Conservation (phyloP, 345 rosid species). For the Eucalyptus fibrosa region DNA sequence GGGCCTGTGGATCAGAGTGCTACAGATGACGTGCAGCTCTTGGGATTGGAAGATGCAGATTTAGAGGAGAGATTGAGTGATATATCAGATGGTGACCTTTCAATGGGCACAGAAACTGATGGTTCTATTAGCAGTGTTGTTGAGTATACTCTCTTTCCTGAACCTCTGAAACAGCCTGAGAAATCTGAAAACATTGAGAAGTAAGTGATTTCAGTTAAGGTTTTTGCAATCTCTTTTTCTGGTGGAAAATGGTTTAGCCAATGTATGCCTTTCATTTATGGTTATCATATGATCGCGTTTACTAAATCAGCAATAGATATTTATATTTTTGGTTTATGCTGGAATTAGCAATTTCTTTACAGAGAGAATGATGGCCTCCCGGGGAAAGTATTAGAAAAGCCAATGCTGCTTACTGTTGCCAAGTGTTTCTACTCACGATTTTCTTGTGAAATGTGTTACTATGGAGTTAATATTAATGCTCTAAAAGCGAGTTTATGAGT, state of each 20-base stretch:
- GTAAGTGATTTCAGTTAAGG: slow-evolving; percentile 19
- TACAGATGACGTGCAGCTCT: slow-evolving; percentile 56
- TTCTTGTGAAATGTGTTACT: slow-evolving; percentile 8
- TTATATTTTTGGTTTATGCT: not conserved
- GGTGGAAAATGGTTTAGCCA: not conserved
- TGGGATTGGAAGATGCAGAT: slow-evolving; percentile 65
- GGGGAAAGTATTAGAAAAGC: not conserved
- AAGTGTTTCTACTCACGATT: not conserved
- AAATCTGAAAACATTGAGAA: slow-evolving; percentile 37
- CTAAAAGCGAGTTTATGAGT: not conserved
- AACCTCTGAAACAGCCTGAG: slow-evolving; percentile 25
- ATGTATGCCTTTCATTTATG: not conserved
- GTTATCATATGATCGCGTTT: not conserved
- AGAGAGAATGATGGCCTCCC: not conserved
- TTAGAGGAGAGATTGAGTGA: slow-evolving; percentile 87
- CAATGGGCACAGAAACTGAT: slow-evolving; percentile 94
- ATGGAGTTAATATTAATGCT: slow-evolving; percentile 8
- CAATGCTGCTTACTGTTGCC: not conserved
- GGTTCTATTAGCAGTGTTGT: slow-evolving; percentile 56
- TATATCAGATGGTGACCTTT: slow-evolving; percentile 81
- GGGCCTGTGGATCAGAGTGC: slow-evolving; percentile 12
- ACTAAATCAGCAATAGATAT: not conserved
- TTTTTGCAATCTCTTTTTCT: not conserved
- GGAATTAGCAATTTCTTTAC: not conserved
- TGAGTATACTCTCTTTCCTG: slow-evolving; percentile 76